Conservation (phyloP, 352 stramenopile genomes). For the Globisporangium nunn region DNA sequence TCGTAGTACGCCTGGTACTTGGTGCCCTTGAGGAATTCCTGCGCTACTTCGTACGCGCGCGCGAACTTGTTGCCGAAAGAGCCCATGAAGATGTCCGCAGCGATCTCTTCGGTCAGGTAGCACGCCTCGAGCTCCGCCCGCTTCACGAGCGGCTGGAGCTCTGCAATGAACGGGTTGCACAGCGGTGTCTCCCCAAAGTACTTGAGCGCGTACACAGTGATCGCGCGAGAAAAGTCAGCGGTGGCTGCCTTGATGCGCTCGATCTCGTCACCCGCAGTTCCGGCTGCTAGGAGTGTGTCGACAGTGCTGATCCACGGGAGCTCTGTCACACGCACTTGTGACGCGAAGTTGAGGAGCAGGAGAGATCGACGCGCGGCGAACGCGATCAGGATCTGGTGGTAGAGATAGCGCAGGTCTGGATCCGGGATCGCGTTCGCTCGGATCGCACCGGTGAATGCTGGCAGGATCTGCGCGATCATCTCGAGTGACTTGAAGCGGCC, state of each 20-base stretch:
- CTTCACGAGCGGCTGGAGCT: conserved; percentile 6
- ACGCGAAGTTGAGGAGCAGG: conserved; percentile 14
- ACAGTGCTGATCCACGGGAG: conserved; percentile 12
- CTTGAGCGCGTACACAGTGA: conserved; percentile 4
- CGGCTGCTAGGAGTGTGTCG: not conserved
- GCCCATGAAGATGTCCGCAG: conserved; percentile 19
- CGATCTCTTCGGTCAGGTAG: conserved; percentile 13
- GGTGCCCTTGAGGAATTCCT: conserved; percentile 6
- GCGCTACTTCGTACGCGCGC: conserved; percentile 1
- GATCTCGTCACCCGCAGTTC: not conserved
- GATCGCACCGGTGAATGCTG: conserved; percentile 2
- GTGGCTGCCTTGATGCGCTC: conserved; percentile 1
- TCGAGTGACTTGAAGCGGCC: conserved; percentile 10
- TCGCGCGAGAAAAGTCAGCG: not conserved
- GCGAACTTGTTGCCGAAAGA: conserved; percentile 12
- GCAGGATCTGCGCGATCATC: conserved; percentile 1
- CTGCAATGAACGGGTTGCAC: conserved; percentile 12
- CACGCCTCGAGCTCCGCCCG: conserved; percentile 1
- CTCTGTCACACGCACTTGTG: conserved; percentile 9
- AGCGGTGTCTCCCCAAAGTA: not conserved
- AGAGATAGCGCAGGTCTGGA: conserved; percentile 8
- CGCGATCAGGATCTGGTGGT: conserved; percentile 15
- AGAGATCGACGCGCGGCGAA: conserved; percentile 12
- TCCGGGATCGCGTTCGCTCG: conserved; percentile 5
- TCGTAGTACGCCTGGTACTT: conserved; percentile 17